phyloP scores from a whole-genome alignment of 306 rosid species.

The Trifolium pratense region DNA sequence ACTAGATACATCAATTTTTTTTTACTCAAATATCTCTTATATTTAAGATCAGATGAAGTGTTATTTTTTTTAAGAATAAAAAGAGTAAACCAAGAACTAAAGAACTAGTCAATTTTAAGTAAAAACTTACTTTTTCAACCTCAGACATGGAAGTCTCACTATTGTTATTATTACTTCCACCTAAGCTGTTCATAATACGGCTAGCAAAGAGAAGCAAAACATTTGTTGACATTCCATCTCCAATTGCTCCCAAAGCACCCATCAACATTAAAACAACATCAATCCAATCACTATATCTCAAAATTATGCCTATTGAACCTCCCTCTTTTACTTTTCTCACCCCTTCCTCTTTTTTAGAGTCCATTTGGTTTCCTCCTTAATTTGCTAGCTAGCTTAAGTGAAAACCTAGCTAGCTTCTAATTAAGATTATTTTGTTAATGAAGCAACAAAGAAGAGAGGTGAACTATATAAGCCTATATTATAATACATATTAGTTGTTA shows the following conservation, averaged over 20 bases:
- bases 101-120: constrained; percentile 1
- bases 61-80: background rate
- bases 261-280: constrained; percentile 75
- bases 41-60: no score
- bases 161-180: constrained; percentile 49
- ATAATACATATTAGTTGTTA: constrained; percentile 9
- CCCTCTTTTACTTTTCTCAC: constrained; percentile 39
- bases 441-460: constrained; percentile 10
- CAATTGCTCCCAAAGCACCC: constrained; percentile 88
- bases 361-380: constrained; percentile 45
- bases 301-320: constrained; percentile 46
- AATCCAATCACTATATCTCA: constrained; percentile 80
- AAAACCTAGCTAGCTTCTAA: constrained; percentile 1
- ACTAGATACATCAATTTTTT: no score
- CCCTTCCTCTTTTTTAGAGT: constrained; percentile 44
- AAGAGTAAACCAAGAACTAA: constrained; percentile 15
- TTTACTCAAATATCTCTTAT: no score
- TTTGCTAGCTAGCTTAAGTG: constrained; percentile 1
- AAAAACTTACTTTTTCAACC: constrained; percentile 68
- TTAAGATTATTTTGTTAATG: constrained; percentile 9
- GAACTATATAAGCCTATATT: constrained; percentile 4
- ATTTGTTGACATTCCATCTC: constrained; percentile 94
- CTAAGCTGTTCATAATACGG: constrained; percentile 91
- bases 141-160: constrained; percentile 65
- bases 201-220: constrained; percentile 77